Evolutionary conservation across 176 grass and related monocot species (phyloP), one percentile per base, ranked within the genome.

Genomic region (Oropetium thomaeum): DNA sequence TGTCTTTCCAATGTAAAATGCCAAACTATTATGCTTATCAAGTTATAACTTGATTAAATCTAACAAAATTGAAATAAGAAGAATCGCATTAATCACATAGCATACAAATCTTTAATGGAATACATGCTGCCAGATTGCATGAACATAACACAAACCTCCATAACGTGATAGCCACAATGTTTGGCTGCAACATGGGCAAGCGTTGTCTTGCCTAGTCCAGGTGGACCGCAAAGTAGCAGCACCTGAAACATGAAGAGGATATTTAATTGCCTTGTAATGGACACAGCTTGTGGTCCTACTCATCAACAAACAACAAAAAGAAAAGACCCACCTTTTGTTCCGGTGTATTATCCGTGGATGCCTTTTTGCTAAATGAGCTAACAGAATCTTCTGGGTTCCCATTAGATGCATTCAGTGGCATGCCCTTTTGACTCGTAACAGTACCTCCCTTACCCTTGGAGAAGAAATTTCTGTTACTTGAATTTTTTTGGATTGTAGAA

Each of bases 151-250:
- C 67, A 90, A 53, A 98, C 95, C 95, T 98, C 95, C 53, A 94
- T 79, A 70, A 92, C 95, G 83, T 86, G 86, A 79, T 97, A 97
- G 65, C 95, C 95, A 84, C 95, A 97, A 87, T 93, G 95, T 71
- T 80, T 93, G 30, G 91, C 91, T 65, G 88, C 86, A 28, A 97
- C 86, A 87, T 97, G 90, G 45, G 95, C 91, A 72, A 97, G 95
- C 28, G 95, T 97, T 44, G 95, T 93, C 62, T 97, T 97, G 58
- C 91, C 95, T 81, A 97, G 95, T 27, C 95, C 95, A 59, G 95
- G 91, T 68, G 95, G 80, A 35, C 95, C 95, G 88, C 95, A 98
- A 52, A 98, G 78, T 81, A 98, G 74, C 86, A 98, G 87, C 45
- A 98, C 95, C 93, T 97, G 83, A 54, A 90, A 60, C 62, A 62